Evolutionary conservation across 2,329 filamentous ascomycete genomes (phyloP).

Genomic region (Lachnellula occidentalis): DNA sequence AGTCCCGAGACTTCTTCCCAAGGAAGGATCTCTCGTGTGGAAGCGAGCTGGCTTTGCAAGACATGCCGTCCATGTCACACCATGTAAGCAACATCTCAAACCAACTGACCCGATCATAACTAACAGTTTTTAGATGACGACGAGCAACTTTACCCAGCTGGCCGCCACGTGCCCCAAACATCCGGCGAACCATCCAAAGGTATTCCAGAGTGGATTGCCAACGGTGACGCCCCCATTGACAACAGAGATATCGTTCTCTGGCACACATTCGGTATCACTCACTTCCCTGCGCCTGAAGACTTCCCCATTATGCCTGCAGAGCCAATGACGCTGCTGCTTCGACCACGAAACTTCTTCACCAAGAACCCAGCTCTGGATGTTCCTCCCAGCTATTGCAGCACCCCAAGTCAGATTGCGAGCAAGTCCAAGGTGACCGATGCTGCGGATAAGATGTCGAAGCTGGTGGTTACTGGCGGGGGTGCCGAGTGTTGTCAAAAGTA

Average conservation of each 20-base stretch:
- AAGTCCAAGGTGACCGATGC: slow-evolving; percentile 39
- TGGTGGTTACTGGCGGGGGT: slow-evolving; percentile 19
- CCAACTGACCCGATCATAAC: slow-evolving; percentile 43
- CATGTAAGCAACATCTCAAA: slow-evolving; percentile 53
- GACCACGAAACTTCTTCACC: slow-evolving; percentile 54
- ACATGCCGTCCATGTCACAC: slow-evolving; percentile 55
- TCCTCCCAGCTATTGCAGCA: slow-evolving; percentile 60
- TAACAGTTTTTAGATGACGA: slow-evolving; percentile 42
- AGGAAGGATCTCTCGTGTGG: slow-evolving; percentile 69
- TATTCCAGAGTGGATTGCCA: slow-evolving; percentile 44
- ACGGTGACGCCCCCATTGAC: slow-evolving; percentile 62
- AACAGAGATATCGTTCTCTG: slow-evolving; percentile 86
- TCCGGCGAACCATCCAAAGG: slow-evolving; percentile 40
- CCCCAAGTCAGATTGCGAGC: slow-evolving; percentile 61
- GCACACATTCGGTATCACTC: slow-evolving; percentile 89
- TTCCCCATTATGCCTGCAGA: slow-evolving; percentile 89
- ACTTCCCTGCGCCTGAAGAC: slow-evolving; percentile 85
- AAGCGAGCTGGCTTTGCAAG: slow-evolving; percentile 54
- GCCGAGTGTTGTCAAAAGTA: slow-evolving; percentile 27
- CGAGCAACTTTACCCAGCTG: slow-evolving; percentile 54
- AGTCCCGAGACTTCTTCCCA: slow-evolving; percentile 71
- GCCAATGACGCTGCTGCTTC: slow-evolving; percentile 63
- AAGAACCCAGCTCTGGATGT: slow-evolving; percentile 56
- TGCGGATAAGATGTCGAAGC: slow-evolving; percentile 42
- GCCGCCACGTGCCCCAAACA: slow-evolving; percentile 56